Evolutionary conservation across 768 basidiomycete species (phyloP).

Genomic region (Kwoniella heveanensis): DNA sequence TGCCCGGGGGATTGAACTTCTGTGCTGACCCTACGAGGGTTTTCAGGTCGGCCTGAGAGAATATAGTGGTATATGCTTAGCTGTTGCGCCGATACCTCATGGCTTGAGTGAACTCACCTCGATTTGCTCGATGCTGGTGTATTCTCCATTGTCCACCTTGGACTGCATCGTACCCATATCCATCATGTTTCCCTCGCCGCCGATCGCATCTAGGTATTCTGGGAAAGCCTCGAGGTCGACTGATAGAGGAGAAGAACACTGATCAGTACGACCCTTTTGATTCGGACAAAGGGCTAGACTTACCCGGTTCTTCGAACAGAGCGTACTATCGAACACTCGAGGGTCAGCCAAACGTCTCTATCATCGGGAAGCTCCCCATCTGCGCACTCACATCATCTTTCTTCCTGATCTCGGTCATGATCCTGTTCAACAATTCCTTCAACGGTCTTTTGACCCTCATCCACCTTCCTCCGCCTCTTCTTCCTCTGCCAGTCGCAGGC

Average conservation of each 20-base stretch:
- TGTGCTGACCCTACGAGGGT: conserved; percentile 47
- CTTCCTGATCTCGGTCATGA: conserved; percentile 47
- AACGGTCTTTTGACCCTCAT: conserved; percentile 56
- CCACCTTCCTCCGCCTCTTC: conserved; percentile 61
- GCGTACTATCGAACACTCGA: conserved; percentile 36
- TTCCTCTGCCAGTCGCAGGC: conserved; percentile 39
- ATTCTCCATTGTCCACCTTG: conserved; percentile 49
- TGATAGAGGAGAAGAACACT: too few species aligned
- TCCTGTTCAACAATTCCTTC: conserved; percentile 46
- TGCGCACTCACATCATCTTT: conserved; percentile 44
- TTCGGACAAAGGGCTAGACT: too few species aligned
- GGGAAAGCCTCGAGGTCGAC: conserved; percentile 46
- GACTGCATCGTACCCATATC: conserved; percentile 55
- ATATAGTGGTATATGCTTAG: background rate
- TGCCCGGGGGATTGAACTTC: conserved; percentile 50
- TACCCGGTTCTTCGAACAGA: conserved; percentile 47
- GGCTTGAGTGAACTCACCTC: conserved; percentile 32
- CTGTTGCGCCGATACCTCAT: too few species aligned
- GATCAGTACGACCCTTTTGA: too few species aligned
- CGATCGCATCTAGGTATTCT: conserved; percentile 54
- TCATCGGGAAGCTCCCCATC: background rate
- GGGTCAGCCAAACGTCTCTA: background rate
- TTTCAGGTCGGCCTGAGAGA: conserved; percentile 40
- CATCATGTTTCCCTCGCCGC: conserved; percentile 56
- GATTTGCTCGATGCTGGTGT: conserved; percentile 46